A percentile compares a stretch with the other conserved stretches of the same genome.
Conservation (phyloP, 2,329 filamentous ascomycete species). For the Nothomitra cinnamomea region DNA sequence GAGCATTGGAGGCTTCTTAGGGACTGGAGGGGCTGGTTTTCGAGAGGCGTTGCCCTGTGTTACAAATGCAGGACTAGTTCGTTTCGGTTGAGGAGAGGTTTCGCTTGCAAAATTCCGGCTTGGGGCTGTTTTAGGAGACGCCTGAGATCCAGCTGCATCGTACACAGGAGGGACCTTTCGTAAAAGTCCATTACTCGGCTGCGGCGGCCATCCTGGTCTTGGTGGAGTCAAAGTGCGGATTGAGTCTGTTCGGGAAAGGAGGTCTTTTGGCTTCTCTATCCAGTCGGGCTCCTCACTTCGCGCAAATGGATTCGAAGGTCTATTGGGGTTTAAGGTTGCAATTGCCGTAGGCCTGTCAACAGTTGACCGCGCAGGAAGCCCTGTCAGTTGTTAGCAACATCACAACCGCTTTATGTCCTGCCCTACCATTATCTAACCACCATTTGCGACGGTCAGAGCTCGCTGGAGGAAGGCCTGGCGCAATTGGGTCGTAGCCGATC, state of each 20-base stretch:
- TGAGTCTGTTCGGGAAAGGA: constrained; percentile 37
- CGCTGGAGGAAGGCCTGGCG: constrained; percentile 52
- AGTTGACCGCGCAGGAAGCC: constrained; percentile 57
- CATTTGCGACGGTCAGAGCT: constrained; percentile 45
- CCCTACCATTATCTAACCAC: constrained; percentile 44
- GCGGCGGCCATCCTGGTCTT: neutral
- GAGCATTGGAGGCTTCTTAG: constrained; percentile 37
- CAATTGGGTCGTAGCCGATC: constrained; percentile 65
- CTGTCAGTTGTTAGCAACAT: constrained; percentile 21
- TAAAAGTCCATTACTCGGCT: neutral
- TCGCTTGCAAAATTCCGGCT: neutral
- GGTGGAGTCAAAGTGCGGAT: constrained; percentile 14
- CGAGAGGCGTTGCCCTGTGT: neutral
- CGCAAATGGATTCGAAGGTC: constrained; percentile 68
- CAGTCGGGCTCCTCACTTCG: constrained; percentile 65
- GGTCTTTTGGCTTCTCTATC: constrained; percentile 34
- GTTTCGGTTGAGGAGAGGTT: neutral
- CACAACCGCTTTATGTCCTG: constrained; percentile 13
- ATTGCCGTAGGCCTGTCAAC: constrained; percentile 47
- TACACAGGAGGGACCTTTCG: neutral
- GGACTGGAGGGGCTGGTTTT: constrained; percentile 7
- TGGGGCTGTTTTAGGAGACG: constrained; percentile 7
- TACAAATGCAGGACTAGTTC: neutral
- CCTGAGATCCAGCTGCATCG: constrained; percentile 5
- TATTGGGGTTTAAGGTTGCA: constrained; percentile 52